phyloP scores from a whole-genome alignment of 2,329 filamentous ascomycete species.

The Scolecobasidium constrictum region DNA sequence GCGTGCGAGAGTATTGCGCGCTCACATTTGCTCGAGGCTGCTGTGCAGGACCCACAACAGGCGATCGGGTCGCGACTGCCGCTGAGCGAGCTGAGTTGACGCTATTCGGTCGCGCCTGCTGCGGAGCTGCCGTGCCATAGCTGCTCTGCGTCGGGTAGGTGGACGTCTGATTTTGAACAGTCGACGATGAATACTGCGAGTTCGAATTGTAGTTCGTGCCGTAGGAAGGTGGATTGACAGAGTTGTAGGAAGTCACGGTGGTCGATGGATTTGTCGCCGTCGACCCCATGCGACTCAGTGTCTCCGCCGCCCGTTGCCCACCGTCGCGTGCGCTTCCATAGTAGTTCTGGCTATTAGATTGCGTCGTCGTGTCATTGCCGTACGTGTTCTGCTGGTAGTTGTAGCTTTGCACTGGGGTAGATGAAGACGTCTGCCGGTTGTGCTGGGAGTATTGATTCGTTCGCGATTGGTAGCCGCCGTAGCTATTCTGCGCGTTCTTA shows the following conservation, averaged over 20 bases:
- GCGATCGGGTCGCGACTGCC: constrained; percentile 17
- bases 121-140: neutral
- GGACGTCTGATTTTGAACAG: constrained; percentile 6
- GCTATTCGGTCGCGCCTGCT: constrained; percentile 7
- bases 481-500: constrained; percentile 2
- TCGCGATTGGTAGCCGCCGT: neutral
- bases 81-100: constrained; percentile 15
- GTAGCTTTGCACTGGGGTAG: too few species aligned
- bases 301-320: constrained; percentile 4
- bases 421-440: too few species aligned
- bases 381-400: constrained; percentile 2
- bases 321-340: neutral
- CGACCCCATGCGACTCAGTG: constrained; percentile 5
- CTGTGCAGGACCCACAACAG: constrained; percentile 12
- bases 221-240: too few species aligned
- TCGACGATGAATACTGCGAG: constrained; percentile 3
- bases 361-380: neutral
- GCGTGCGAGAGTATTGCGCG: too few species aligned
- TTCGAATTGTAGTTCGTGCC: too few species aligned
- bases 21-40: constrained; percentile 17
- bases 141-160: neutral
- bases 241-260: neutral
- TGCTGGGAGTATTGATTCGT: neutral
- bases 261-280: neutral
- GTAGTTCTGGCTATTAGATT: neutral